These are phyloP conservation scores for Epichloe baconii DNA, from an alignment of 2,329 filamentous ascomycete species.

Conservation along the genomic window DNA sequence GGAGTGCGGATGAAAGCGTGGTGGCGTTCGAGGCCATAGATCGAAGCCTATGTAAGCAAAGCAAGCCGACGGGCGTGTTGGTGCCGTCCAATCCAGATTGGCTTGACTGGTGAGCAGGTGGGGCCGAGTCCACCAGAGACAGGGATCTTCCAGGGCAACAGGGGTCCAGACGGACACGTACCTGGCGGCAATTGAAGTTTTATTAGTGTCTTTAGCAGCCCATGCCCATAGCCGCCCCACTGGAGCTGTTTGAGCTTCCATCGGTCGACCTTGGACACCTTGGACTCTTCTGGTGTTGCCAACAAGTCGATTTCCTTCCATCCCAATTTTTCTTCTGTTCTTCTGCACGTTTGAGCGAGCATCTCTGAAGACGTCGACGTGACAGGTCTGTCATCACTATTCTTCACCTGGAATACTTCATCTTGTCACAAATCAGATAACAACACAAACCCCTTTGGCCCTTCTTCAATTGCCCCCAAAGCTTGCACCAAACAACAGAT, in stretches of 20 bases:
- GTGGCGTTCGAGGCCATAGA: too few relatives aligned
- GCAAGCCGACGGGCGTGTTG: too few relatives aligned
- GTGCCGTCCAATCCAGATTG: background rate
- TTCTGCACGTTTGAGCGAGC: background rate
- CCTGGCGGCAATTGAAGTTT: background rate
- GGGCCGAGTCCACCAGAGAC: background rate
- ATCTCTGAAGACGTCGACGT: too few relatives aligned
- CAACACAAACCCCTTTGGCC: background rate
- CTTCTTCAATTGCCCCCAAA: background rate
- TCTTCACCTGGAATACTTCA: too few relatives aligned
- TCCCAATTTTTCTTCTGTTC: background rate
- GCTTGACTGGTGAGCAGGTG: background rate
- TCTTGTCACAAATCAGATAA: background rate
- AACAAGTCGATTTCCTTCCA: background rate
- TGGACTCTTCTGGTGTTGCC: background rate
- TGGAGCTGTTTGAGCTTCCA: background rate
- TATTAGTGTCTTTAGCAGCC: background rate
- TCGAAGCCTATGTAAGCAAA: too few relatives aligned
- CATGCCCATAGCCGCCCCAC: background rate
- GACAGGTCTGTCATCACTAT: too few relatives aligned
- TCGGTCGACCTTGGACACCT: background rate
- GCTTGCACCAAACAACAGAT: background rate
- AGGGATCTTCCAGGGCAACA: background rate
- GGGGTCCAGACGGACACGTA: background rate
- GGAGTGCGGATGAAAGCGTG: too few relatives aligned